Conservation (phyloP, 768 basidiomycete species). For the Leccinum incarnatum region DNA sequence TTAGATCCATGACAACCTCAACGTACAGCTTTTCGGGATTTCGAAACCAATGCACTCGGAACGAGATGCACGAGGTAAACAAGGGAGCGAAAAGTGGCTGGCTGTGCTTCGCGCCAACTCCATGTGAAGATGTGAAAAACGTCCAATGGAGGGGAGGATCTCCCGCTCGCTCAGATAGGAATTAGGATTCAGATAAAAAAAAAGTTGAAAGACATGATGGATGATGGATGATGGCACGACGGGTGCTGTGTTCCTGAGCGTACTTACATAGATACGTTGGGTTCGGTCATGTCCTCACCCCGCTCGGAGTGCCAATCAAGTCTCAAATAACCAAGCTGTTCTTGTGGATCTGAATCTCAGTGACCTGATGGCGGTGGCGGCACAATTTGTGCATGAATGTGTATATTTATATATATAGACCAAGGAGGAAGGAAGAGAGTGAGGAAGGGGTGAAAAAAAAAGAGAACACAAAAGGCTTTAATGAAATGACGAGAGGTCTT, state of each 20-base stretch:
- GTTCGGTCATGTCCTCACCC: not conserved
- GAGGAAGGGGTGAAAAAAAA: not conserved
- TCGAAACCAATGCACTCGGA: not conserved
- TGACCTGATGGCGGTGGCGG: not conserved
- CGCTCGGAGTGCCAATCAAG: not conserved
- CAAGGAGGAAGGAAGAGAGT: not conserved
- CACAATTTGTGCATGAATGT: not conserved
- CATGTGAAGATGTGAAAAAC: not conserved
- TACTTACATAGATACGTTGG: not conserved
- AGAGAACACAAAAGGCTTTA: not conserved
- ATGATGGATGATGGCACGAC: not conserved
- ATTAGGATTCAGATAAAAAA: not conserved
- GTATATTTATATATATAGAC: not conserved
- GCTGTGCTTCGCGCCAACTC: not conserved
- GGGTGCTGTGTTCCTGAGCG: not conserved
- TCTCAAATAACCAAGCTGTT: not conserved
- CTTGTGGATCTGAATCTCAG: not conserved
- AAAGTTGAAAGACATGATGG: not conserved
- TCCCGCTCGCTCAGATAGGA: not conserved
- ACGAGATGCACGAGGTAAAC: not conserved
- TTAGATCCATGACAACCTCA: not conserved
- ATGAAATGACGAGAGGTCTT: constrained; percentile 8
- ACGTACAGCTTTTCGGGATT: not conserved
- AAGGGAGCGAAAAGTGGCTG: not conserved
- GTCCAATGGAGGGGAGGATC: not conserved